These are phyloP conservation scores for Penicillium mononematosum DNA, from an alignment of 495 filamentous ascomycete species.

Conservation along the genomic window DNA sequence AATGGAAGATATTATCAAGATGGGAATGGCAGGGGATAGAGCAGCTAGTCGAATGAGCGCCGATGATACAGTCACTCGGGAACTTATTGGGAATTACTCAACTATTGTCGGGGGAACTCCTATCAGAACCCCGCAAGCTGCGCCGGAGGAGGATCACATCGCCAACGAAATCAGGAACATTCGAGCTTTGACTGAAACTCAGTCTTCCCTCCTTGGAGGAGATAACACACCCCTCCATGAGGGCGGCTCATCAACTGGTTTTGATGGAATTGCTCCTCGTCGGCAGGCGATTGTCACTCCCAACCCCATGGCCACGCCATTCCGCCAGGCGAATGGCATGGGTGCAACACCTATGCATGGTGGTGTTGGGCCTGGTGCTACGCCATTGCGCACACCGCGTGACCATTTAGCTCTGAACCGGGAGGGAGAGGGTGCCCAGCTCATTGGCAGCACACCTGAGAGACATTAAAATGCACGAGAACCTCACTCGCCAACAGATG, in stretches of 20 bases:
- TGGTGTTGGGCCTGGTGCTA: slow-evolving; percentile 65
- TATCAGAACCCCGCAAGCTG: slow-evolving; percentile 85
- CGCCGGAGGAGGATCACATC: slow-evolving; percentile 89
- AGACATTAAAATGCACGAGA: slow-evolving; percentile 73
- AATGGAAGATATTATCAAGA: slow-evolving; percentile 97
- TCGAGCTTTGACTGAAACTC: slow-evolving; percentile 84
- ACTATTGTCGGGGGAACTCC: slow-evolving; percentile 78
- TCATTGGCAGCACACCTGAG: slow-evolving; percentile 74
- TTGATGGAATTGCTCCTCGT: slow-evolving; percentile 80
- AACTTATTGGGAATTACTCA: slow-evolving; percentile 81
- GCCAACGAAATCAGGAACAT: slow-evolving; percentile 97
- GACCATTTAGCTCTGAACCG: slow-evolving; percentile 86
- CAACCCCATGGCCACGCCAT: slow-evolving; percentile 91
- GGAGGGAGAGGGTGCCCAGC: slow-evolving; percentile 52
- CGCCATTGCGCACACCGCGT: slow-evolving; percentile 86
- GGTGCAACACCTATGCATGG: slow-evolving; percentile 69
- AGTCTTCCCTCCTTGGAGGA: slow-evolving; percentile 91
- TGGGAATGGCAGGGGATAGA: slow-evolving; percentile 91
- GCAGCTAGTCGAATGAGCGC: slow-evolving; percentile 77
- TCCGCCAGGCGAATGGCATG: slow-evolving; percentile 66
- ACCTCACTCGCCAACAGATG: slow-evolving; percentile 67
- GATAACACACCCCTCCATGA: slow-evolving; percentile 90
- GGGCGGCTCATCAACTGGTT: slow-evolving; percentile 77
- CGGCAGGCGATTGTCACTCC: slow-evolving; percentile 82
- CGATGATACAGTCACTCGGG: slow-evolving; percentile 81